Conservation (phyloP, 2,329 filamentous ascomycete genomes). For the Colletotrichum caudatum region DNA sequence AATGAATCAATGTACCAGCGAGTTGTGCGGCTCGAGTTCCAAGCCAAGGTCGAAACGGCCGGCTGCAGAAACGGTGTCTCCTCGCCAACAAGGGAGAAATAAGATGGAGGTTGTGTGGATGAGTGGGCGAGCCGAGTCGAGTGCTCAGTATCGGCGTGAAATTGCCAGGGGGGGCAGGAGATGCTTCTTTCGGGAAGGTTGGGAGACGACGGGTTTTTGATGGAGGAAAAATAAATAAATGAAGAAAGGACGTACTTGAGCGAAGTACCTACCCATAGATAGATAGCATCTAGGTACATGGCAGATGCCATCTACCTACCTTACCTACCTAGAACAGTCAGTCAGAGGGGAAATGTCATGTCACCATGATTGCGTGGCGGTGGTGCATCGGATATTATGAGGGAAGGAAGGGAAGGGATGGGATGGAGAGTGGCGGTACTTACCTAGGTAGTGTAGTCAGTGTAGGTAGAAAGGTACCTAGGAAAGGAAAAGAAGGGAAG, state of each 20-base stretch:
- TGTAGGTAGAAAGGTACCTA: too few species aligned
- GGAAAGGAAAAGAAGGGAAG: too few species aligned
- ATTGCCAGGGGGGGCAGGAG: conserved; percentile 3
- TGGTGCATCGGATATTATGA: neutral
- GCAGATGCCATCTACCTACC: too few species aligned
- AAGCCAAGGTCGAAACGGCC: conserved; percentile 11
- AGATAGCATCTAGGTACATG: too few species aligned
- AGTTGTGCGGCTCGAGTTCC: neutral
- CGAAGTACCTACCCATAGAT: too few species aligned
- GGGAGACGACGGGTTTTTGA: conserved; percentile 11
- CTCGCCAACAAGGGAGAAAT: neutral
- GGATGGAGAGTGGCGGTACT: neutral
- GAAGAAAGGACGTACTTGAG: too few species aligned
- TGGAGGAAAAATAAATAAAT: conserved; percentile 14
- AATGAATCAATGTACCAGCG: too few species aligned
- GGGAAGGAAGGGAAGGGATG: neutral
- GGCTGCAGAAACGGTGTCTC: conserved; percentile 6
- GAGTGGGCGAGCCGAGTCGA: too few species aligned
- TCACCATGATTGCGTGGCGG: neutral
- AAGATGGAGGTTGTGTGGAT: too few species aligned
- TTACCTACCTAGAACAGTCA: too few species aligned
- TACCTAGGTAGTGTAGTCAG: too few species aligned
- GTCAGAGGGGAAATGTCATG: too few species aligned
- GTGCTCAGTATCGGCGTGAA: conserved; percentile 12
- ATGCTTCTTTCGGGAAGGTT: conserved; percentile 18